These are phyloP conservation scores for Penicillium sp. DNA, from an alignment of 2,329 filamentous ascomycete species.

Conservation along the genomic window DNA sequence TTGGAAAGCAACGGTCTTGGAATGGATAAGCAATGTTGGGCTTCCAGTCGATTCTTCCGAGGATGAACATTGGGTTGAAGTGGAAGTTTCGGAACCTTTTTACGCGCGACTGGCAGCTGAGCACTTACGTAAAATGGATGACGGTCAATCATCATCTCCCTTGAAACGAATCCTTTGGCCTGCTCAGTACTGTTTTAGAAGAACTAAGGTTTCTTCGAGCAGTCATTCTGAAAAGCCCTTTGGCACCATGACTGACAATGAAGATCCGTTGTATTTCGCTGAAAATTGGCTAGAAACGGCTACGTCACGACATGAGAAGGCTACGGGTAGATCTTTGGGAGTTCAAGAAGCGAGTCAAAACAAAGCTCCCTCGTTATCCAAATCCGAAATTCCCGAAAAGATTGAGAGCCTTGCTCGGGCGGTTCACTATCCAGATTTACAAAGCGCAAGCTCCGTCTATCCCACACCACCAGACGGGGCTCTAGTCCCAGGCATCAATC, in stretches of 20 bases:
- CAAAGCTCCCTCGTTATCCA: conserved; percentile 22
- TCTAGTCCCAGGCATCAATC: conserved; percentile 27
- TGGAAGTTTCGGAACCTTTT: conserved; percentile 40
- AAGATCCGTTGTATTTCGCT: conserved; percentile 42
- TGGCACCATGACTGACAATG: conserved; percentile 15
- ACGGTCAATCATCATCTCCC: conserved; percentile 25
- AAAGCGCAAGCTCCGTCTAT: conserved; percentile 45
- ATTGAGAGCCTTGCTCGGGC: conserved; percentile 38
- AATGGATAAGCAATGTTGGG: conserved; percentile 37
- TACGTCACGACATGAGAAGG: conserved; percentile 20
- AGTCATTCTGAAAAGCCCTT: conserved; percentile 18
- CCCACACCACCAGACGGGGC: conserved; percentile 53
- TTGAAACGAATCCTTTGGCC: conserved; percentile 45
- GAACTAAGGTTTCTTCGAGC: conserved; percentile 21
- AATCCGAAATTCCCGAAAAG: conserved; percentile 24
- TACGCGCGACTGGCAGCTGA: conserved; percentile 35
- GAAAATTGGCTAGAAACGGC: conserved; percentile 36
- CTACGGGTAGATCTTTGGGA: conserved; percentile 13
- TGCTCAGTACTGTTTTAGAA: conserved; percentile 39
- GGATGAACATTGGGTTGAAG: conserved; percentile 37
- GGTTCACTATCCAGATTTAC: conserved; percentile 38
- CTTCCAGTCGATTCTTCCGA: conserved; percentile 27
- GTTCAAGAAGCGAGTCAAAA: conserved; percentile 20
- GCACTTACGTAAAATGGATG: conserved; percentile 24
- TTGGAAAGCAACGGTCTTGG: conserved; percentile 35